Conservation (phyloP, 768 basidiomycete genomes). For the Coprinopsis marcescibilis region DNA sequence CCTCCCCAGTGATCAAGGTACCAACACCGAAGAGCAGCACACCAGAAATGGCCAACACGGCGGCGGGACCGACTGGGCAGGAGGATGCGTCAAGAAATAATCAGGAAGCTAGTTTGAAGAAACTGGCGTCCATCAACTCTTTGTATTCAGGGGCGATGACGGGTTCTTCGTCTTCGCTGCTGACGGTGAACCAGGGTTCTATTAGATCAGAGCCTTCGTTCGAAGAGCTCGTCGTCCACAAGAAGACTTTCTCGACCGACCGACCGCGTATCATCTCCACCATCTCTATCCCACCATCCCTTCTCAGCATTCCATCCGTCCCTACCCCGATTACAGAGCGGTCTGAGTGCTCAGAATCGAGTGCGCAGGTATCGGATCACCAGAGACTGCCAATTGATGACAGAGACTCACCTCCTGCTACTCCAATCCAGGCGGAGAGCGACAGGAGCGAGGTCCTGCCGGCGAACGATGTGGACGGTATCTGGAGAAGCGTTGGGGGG, state of each 20-base stretch:
- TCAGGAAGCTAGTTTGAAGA: not conserved
- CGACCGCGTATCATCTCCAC: slow-evolving; percentile 7
- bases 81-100: not conserved
- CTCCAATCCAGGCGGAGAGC: not conserved
- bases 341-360: not conserved
- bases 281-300: not conserved
- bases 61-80: slow-evolving; percentile 3
- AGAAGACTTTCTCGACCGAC: slow-evolving; percentile 7
- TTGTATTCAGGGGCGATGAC: not conserved
- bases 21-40: no score
- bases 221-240: slow-evolving; percentile 7
- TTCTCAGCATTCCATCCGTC: slow-evolving; percentile 1
- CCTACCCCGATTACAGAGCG: not conserved
- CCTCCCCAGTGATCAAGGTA: no score
- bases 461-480: no score
- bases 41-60: no score
- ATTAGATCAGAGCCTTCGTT: slow-evolving; percentile 10
- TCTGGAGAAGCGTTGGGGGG: no score
- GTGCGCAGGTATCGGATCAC: not conserved
- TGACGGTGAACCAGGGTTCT: not conserved
- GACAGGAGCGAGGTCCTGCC: no score
- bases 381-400: slow-evolving; percentile 8
- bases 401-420: slow-evolving; percentile 5
- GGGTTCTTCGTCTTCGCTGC: not conserved
- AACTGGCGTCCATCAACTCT: not conserved